Percentiles rank a stretch among this genome's conserved stretches.
Evolutionary conservation across 306 rosid genomes (phyloP).

Genomic region (Sesbania bispinosa): DNA sequence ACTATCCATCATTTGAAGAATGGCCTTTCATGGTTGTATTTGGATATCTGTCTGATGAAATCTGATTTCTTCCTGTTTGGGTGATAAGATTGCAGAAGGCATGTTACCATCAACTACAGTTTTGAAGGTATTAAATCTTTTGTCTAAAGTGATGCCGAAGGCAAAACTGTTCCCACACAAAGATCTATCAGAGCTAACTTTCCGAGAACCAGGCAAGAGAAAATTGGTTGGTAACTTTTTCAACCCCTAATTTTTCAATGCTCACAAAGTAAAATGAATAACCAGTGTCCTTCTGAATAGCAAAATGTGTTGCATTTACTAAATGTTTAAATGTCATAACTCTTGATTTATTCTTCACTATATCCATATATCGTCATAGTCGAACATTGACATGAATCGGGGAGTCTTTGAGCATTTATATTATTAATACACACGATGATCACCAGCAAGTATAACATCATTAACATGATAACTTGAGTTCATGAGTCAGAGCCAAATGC

Average conservation of each 20-base stretch:
- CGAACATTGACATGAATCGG: not conserved
- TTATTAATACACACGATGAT: not conserved
- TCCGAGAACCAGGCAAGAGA: constrained; percentile 71
- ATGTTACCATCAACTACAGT: constrained; percentile 64
- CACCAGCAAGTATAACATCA: too few species aligned
- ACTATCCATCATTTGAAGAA: not conserved
- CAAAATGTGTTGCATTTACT: not conserved
- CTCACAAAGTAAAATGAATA: not conserved
- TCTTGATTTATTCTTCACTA: constrained; percentile 7
- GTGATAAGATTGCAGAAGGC: constrained; percentile 68
- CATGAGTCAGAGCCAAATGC: not conserved
- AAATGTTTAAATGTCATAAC: not conserved
- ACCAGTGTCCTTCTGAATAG: not conserved
- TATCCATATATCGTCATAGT: not conserved
- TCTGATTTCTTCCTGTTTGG: constrained; percentile 37
- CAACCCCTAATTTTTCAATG: not conserved
- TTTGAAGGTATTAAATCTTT: constrained; percentile 43
- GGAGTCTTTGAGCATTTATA: not conserved
- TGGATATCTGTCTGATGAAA: not conserved
- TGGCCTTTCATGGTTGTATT: not conserved
- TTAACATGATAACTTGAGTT: not conserved
- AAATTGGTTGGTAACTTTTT: constrained; percentile 60
- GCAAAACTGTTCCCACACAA: constrained; percentile 71
- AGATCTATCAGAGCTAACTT: constrained; percentile 58
- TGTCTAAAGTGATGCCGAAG: constrained; percentile 70